Percentiles rank a stretch among this genome's conserved stretches.
phyloP scores from a whole-genome alignment of 495 filamentous ascomycete species.

The Aspergillus egyptiacus region DNA sequence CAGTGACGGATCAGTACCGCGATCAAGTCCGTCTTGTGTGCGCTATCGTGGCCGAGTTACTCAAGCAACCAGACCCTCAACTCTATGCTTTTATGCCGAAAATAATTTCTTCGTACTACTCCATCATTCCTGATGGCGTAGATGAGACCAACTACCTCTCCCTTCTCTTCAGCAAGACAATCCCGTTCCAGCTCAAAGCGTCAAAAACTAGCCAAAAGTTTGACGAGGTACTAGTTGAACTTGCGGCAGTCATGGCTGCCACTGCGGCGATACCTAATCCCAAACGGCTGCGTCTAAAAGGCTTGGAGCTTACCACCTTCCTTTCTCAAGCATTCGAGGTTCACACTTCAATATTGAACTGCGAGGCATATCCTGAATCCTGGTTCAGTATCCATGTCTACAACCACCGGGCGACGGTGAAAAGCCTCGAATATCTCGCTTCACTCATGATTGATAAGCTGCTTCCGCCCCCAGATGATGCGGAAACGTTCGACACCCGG shows the following conservation, averaged over 20 bases:
- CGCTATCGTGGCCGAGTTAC: slow-evolving; percentile 79
- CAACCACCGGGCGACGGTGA: slow-evolving; percentile 87
- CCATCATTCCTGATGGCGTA: slow-evolving; percentile 58
- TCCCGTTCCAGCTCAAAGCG: slow-evolving; percentile 76
- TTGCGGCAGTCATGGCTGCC: slow-evolving; percentile 80
- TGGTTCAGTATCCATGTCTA: slow-evolving; percentile 95
- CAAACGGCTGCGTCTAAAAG: slow-evolving; percentile 53
- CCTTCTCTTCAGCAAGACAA: slow-evolving; percentile 80
- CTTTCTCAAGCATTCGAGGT: slow-evolving; percentile 67
- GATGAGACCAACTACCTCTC: slow-evolving; percentile 66
- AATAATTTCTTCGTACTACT: slow-evolving; percentile 81
- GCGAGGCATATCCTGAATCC: slow-evolving; percentile 79
- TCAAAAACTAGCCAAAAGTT: slow-evolving; percentile 59
- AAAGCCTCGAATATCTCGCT: slow-evolving; percentile 77
- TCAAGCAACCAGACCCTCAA: slow-evolving; percentile 69
- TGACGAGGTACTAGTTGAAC: slow-evolving; percentile 85
- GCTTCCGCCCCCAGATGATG: slow-evolving; percentile 83
- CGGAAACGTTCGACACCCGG: slow-evolving; percentile 85
- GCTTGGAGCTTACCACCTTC: slow-evolving; percentile 68
- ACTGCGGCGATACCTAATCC: slow-evolving; percentile 60
- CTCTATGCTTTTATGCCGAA: slow-evolving; percentile 85
- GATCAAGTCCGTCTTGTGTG: slow-evolving; percentile 91
- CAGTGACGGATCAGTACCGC: slow-evolving; percentile 78
- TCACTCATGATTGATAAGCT: slow-evolving; percentile 70
- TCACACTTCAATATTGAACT: slow-evolving; percentile 80